Evolutionary conservation across 148 eudicot genomes (phyloP), one percentile per base, ranked within the genome.

Genomic region (Nyssa sinensis): DNA sequence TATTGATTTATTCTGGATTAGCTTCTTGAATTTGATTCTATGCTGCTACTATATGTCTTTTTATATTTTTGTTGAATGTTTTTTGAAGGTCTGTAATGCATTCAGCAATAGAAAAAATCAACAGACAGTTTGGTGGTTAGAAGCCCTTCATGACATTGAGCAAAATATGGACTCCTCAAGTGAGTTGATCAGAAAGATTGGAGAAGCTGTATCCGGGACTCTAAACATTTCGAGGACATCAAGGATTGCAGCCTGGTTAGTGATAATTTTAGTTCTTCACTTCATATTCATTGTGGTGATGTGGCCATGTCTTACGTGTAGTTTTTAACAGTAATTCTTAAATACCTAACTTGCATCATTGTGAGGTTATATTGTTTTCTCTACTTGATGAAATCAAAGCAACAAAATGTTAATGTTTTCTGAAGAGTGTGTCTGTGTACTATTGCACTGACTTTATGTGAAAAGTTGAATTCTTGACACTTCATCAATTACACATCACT

Each of bases 51-150:
- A 7, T 64, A 1, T 44, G 37, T 69, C 61, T 66, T 44, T 55
- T n/a, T 7, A 21, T 39, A 23, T 9, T 49, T 31, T 4, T 24
- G 25, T 51, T 19, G 30, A 75, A 59, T 29, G 19, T 64, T 72
- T 35, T 78, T 80, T 78, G 72, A 78, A 94, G 98, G 93, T 94
- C 16, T 65, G 72, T 74, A 80, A 84, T 51, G 77, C 79, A 51
- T 69, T 81, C 64, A 75, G 64, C 17, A 82, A 87, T 47, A 85
- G 80, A 67, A 81, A 84, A 73, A 60, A 79, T 65, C 81, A 80
- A 67, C 72, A 87, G 30, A 59, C 83, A 34, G 73, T 82, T 63
- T 94, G 98, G 98, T 94, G 98, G 98, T 77, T 88, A 67, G 97
- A 86, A 66, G 86, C 91, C 74, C 89, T 94, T 37, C 83, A 87